Base-by-base conservation (phyloP, 805 yeast species). In the Maudiozyma saulgeensis region DNA sequence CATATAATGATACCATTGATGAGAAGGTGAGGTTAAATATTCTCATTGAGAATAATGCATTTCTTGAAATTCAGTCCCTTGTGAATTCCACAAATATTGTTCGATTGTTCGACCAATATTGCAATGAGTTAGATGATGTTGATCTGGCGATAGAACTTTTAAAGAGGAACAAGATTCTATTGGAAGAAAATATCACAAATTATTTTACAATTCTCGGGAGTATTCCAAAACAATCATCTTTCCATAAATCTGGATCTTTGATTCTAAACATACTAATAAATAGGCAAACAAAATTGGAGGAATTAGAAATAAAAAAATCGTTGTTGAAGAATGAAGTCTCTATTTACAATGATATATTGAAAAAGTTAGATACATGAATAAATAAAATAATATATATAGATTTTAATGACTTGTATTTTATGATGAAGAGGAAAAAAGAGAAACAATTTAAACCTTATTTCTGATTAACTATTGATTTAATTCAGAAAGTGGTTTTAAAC, bases 401-500 rank as follows among this genome's bases (percentile, higher is more conserved):
- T 25, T 28, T 18, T n/a, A 28, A 25, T 18, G 26, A 16, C 31
- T 25, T 15, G 16, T 18, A 25, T 37, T 31, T 28, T 21, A 28
- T 28, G 32, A 28, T 4, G 12, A 9, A 28, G 8, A 5, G 40
- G n/a, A 39, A 39, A 13, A 18, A 18, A 6, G 9, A 18, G 19
- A 16, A 3, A 13, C 15, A 21, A 21, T 21, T 4, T 4, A 21
- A 21, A 21, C 23, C 23, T 3, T 39, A 39, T 21, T 19, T 19
- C 42, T n/a, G n/a, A 11, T 23, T 3, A 6, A 41, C 21, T 23
- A 41, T 41, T 49, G 42, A 2, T 48, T 53, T 48, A 61, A 49
- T 28, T 56, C 56, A 23, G 65, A 56, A 28, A 62, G 47, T 26
- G 67, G 64, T 35, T 56, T 59, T 23, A 59, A 45, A 44, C 68